Evolutionary conservation across 1,139 yeast genomes (phyloP).

Genomic region (Yarrowia galli): DNA sequence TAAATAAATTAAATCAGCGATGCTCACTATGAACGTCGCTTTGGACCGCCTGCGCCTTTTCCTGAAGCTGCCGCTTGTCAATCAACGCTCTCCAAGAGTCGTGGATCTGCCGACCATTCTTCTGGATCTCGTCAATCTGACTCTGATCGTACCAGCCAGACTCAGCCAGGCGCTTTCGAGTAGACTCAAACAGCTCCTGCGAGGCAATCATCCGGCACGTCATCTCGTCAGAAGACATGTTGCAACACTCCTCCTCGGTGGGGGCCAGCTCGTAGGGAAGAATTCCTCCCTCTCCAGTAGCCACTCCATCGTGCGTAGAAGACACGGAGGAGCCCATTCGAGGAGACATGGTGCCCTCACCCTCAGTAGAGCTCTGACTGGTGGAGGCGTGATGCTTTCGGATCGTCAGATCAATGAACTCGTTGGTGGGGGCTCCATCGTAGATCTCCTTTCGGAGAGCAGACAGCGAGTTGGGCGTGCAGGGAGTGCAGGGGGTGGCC

Average conservation of each 20-base stretch:
- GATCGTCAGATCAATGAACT: conserved; percentile 7
- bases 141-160: conserved; percentile 36
- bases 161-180: conserved; percentile 32
- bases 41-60: conserved; percentile 18
- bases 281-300: conserved; percentile 37
- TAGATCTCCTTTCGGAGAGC: conserved; percentile 31
- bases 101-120: conserved; percentile 29
- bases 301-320: conserved; percentile 33
- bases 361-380: conserved; percentile 36
- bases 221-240: conserved; percentile 36
- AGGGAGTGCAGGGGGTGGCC: conserved; percentile 38
- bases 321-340: conserved; percentile 34
- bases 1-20: conserved; percentile 36
- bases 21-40: background rate
- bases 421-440: conserved; percentile 26
- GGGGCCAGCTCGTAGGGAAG: conserved; percentile 38
- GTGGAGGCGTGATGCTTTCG: conserved; percentile 30
- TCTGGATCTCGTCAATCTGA: conserved; percentile 33
- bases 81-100: conserved; percentile 29
- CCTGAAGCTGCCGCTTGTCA: conserved; percentile 20
- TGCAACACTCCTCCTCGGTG: conserved; percentile 31
- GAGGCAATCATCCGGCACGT: conserved; percentile 36
- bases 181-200: conserved; percentile 29
- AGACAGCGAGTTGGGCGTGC: conserved; percentile 35
- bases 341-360: conserved; percentile 32